Evolutionary conservation across 2,329 filamentous ascomycete genomes (phyloP), one percentile per base, ranked within the genome.

Genomic region (Penicillium sp.): DNA sequence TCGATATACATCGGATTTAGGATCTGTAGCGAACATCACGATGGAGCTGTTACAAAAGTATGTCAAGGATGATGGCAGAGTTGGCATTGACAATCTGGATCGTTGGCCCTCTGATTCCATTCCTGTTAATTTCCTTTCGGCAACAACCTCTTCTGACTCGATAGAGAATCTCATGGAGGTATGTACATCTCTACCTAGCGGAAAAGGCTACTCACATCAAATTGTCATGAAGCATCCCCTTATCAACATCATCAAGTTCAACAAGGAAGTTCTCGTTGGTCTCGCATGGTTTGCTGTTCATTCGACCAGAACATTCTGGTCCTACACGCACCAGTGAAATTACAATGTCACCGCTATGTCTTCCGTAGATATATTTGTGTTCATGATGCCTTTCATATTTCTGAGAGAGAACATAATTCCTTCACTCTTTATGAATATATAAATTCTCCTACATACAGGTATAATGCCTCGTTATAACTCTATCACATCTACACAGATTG

Each of bases 11-110:
- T n/a, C n/a, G n/a, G 18, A 37, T 9, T 15, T 37, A n/a, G 18
- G n/a, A 20, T 13, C 25, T 22, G 27, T 35, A 3, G 35, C 26
- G n/a, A 20, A 11, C 6, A 60, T 59, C 28, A 52, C 44, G 11
- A 62, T 55, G 49, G 50, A 59, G 42, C 46, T 63, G 12, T 62
- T 65, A 51, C 48, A 64, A 32, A 62, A 62, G 48, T 61, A 62
- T 42, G 32, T 47, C 18, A 64, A 64, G 47, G 54, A 59, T 25
- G 50, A 62, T 44, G 46, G 55, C 26, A 50, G 44, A 39, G 45
- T 61, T 33, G 51, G 60, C 13, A 47, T 65, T 18, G 51, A 62
- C 32, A 44, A 65, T 45, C 31, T 61, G 27, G 20, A 57, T 32
- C 52, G 54, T 37, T 66, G 51, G 60, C 52, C 44, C 30, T 47